Base-by-base conservation (phyloP, 1,284 basidiomycete genomes). In the Microbotryum intermedium region DNA sequence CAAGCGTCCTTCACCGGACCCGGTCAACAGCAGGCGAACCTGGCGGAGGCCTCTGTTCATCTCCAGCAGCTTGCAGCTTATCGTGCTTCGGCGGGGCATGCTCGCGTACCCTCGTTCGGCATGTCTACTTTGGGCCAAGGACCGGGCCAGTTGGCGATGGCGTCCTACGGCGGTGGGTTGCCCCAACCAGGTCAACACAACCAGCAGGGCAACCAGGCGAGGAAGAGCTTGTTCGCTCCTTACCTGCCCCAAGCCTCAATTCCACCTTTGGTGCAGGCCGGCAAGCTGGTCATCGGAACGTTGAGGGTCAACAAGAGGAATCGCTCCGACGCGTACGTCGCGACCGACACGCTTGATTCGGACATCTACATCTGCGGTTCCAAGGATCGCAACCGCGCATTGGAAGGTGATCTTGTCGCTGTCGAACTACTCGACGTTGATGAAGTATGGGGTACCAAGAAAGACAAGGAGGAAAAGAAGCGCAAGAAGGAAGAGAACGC, bases 401-500 rank as follows among this genome's bases (percentile, higher is more conserved):
- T 99, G 47, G 95, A 98, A 74, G 95, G 95, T 45, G 95, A 99
- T 74, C 92, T 98, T 60, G 95, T 99, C 60, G 95, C 95, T 28
- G 90, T 99, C 44, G 95, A 99, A 76, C 83, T 99, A 49, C 82
- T 99, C 61, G 94, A 99, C 69, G 94, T 94, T 26, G 91, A 95
- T 72, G 92, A 95, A 76, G 94, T 98, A 9, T 97, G 95, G 95
- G 86, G 87, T 23, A 95, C 93, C 18, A 99, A 99, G 81, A 97
- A 97, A 79, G 95, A 98, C 79, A 99, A 99, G 79, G 94, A 98
- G 75, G 95, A 98, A 79, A 99, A 99, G 84, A 97, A 97, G 80
- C 83, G 91, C 72, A 95, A 95, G 78, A 99, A 99, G 82, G 95
- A 99, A 77, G 95, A 99, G 78, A 93, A 93, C 72, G 85, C 90